Base-by-base conservation (phyloP, 805 yeast species). In the Lachancea sp. region DNA sequence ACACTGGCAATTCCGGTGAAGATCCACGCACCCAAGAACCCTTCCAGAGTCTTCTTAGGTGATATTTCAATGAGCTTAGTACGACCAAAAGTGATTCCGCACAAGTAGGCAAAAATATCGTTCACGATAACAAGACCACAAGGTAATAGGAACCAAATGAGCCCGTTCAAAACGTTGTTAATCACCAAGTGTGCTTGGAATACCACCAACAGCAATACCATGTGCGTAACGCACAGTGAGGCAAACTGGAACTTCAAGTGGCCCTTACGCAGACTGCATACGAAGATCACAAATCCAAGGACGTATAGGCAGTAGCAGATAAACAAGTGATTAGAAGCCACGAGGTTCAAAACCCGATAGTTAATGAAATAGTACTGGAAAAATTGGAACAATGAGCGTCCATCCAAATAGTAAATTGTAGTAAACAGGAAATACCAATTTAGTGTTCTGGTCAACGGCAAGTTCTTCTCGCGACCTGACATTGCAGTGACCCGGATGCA, bases 41-140 rank as follows among this genome's bases (percentile, higher is more conserved):
- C 98, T 67, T 92, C 98, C 26, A 90, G 88, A 3, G 98, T 92
- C 67, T 92, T 92, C 65, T 92, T 92, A 42, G 98, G 98, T 9
- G 96, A 86, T 48, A 92, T 87, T 38, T 83, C 87, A 52, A 92
- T 86, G 55, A 92, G 75, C 57, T 86, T 96, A 28, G 97, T 90
- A 47, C 73, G 77, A 41, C 98, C 98, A 66, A 92, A 87, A 2
- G 97, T 85, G 50, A 92, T 92, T 34, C 98, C 98, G 67, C 97
- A 92, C 36, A 92, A 70, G 60, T 92, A 92, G 19, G 98, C 98
- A 71, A 87, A 89, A 40, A 90, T 88, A 60, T 92, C 98, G 61
- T 92, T 92, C 41, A 86, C 83, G 50, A 92, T 86, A 36, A 92
- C 98, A 55, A 90, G 71, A 2, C 92, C 81, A 46, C 86, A 88